These are phyloP conservation scores for Bocquillonia castaneifolia DNA, from an alignment of 441 rosid genomes.

Conservation along the genomic window DNA sequence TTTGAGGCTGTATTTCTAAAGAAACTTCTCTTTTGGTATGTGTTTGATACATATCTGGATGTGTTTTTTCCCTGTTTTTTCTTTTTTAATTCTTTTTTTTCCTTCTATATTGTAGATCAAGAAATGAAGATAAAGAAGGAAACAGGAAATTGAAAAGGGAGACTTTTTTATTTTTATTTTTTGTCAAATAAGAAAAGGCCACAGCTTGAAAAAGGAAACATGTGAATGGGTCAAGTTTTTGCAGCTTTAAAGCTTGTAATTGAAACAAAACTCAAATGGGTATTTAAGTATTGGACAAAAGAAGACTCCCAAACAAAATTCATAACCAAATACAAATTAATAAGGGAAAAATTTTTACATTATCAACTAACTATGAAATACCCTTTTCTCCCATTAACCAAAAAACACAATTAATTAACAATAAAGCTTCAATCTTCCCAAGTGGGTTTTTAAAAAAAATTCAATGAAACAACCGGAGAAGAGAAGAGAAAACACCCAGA, in stretches of 20 bases:
- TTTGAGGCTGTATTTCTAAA: constrained; percentile 62
- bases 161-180: not conserved
- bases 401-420: not conserved
- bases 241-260: constrained; percentile 22
- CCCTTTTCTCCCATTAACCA: constrained; percentile 1
- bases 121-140: constrained; percentile 5
- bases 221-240: constrained; percentile 42
- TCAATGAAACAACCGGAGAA: constrained; percentile 9
- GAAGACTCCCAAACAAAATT: constrained; percentile 13
- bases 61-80: no score
- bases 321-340: not conserved
- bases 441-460: constrained; percentile 10
- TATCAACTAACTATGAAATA: constrained; percentile 8
- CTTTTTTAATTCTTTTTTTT: no score
- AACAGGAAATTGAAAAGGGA: not conserved
- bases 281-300: constrained; percentile 17
- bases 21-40: constrained; percentile 58
- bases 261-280: constrained; percentile 23
- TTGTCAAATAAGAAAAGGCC: constrained; percentile 37
- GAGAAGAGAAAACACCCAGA: constrained; percentile 3
- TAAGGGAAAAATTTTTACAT: constrained; percentile 1
- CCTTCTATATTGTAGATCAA: constrained; percentile 26
- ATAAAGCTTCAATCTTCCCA: constrained; percentile 16
- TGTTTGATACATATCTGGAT: constrained; percentile 51
- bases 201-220: constrained; percentile 33